Evolutionary conservation across 805 yeast genomes (phyloP).

Genomic region (Candida nitratophila): DNA sequence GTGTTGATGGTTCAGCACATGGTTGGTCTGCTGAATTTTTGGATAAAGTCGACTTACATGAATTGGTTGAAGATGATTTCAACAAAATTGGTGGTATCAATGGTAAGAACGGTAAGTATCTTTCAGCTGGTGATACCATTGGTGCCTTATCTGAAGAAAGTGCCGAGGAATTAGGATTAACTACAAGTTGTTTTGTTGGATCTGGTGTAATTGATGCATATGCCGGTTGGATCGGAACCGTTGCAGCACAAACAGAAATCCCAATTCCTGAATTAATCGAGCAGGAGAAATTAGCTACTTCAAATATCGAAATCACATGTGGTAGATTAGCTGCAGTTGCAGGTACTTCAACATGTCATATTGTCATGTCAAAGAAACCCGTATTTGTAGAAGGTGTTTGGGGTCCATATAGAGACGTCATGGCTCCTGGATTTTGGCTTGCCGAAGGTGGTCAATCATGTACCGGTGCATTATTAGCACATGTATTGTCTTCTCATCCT

Average conservation of each 20-base stretch:
- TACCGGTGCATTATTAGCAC: conserved; percentile 91
- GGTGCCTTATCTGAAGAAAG: conserved; percentile 62
- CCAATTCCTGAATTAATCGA: conserved; percentile 44
- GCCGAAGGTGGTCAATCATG: conserved; percentile 99
- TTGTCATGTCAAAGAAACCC: conserved; percentile 77
- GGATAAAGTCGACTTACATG: conserved; percentile 59
- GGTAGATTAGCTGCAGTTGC: conserved; percentile 97
- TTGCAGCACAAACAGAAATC: conserved; percentile 76
- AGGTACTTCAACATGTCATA: conserved; percentile 96
- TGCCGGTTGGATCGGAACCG: conserved; percentile 98
- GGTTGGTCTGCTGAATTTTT: conserved; percentile 92
- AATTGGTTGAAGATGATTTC: conserved; percentile 71
- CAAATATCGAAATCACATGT: conserved; percentile 52
- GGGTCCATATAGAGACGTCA: conserved; percentile 96
- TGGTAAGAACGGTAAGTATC: conserved; percentile 60
- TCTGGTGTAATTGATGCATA: conserved; percentile 97
- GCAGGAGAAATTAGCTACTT: conserved; percentile 34
- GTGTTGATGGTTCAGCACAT: conserved; percentile 75
- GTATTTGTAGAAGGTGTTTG: conserved; percentile 94
- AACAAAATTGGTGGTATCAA: conserved; percentile 79
- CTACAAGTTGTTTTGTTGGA: conserved; percentile 77
- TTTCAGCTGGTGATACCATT: conserved; percentile 85
- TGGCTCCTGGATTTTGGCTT: conserved; percentile 87
- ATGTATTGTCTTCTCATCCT: conserved; percentile 82
- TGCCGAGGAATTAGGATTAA: conserved; percentile 79